Evolutionary conservation across 441 rosid species (phyloP).

Genomic region (Gossypium lobatum): DNA sequence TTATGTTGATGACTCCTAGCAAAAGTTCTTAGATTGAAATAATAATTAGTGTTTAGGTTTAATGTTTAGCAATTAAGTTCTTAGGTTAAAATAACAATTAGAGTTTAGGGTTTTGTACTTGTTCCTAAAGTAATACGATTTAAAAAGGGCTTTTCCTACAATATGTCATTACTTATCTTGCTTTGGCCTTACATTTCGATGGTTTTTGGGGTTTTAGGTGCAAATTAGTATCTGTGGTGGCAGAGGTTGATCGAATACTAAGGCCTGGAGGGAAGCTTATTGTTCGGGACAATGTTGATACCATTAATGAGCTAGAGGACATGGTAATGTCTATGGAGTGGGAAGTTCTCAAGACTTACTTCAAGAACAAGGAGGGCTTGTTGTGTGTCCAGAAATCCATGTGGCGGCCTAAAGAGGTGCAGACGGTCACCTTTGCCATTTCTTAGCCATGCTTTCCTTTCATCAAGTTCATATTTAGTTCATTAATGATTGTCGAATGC

Average conservation of each 20-base stretch:
- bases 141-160: not conserved
- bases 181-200: not conserved
- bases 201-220: not conserved
- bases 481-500: not conserved
- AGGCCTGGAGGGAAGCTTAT: slow-evolving; percentile 4
- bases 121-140: not conserved
- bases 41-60: not conserved
- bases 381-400: slow-evolving; percentile 8
- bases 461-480: not conserved
- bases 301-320: not conserved
- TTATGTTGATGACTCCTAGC: not conserved
- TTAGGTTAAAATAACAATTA: too few relatives aligned
- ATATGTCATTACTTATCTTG: not conserved
- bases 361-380: slow-evolving; percentile 1
- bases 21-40: not conserved
- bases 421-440: slow-evolving; percentile 1
- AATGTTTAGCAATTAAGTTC: too few relatives aligned
- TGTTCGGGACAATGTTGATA: slow-evolving; percentile 9
- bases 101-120: not conserved
- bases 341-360: not conserved
- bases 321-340: not conserved
- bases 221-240: not conserved
- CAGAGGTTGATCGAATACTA: slow-evolving; percentile 8
- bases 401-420: not conserved
- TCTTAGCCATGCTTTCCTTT: not conserved